These are phyloP conservation scores for Musa beccarii DNA, from an alignment of 176 grass and related monocot species.

Conservation along the genomic window DNA sequence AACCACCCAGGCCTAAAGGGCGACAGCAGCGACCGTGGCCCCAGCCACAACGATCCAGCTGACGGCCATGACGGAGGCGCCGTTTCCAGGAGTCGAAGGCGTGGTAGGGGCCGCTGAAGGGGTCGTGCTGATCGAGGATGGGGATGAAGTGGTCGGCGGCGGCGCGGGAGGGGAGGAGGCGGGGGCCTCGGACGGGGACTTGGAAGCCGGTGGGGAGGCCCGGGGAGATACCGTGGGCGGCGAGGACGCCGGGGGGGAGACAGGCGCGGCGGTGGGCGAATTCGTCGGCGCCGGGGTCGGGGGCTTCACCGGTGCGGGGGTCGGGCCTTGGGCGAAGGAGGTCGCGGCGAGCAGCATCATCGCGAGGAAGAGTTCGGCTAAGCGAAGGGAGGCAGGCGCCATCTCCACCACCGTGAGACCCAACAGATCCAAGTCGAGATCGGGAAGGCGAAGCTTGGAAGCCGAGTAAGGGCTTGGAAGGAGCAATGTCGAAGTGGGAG, in stretches of 20 bases:
- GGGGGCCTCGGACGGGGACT: background rate
- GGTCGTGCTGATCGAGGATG: background rate
- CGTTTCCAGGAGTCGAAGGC: background rate
- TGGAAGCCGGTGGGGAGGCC: background rate
- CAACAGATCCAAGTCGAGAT: background rate
- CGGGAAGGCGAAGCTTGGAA: no score
- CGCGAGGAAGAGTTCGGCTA: background rate
- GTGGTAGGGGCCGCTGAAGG: background rate
- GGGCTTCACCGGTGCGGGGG: background rate
- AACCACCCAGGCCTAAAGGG: background rate
- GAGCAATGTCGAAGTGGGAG: background rate
- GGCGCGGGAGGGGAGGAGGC: background rate
- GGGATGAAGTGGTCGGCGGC: background rate
- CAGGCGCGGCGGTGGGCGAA: background rate
- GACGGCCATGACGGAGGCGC: background rate
- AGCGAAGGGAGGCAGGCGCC: background rate
- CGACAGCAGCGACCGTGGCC: background rate
- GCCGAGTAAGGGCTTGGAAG: background rate
- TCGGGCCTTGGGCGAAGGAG: conserved; percentile 3
- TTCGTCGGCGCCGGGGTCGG: background rate
- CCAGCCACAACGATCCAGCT: background rate
- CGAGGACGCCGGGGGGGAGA: background rate
- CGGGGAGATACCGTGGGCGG: background rate
- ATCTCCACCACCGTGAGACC: background rate
- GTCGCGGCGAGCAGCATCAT: background rate